These are phyloP conservation scores for Moricandia arvensis DNA, from an alignment of 345 rosid genomes.

Conservation along the genomic window DNA sequence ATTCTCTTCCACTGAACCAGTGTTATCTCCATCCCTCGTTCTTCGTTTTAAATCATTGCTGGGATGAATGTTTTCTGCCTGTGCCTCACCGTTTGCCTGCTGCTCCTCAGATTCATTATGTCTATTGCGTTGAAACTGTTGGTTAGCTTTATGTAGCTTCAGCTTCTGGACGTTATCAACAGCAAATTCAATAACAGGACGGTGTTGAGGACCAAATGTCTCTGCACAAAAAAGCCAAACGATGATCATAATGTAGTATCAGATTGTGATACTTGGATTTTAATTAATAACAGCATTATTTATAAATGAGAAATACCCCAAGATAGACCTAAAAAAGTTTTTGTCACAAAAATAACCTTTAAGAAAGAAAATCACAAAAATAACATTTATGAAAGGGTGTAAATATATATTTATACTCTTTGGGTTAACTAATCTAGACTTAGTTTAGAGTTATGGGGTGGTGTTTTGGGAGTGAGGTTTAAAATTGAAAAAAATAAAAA, in stretches of 20 bases:
- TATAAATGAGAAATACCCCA: no score
- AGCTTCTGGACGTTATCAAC: conserved; percentile 72
- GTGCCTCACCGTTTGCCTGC: conserved; percentile 33
- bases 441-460: no score
- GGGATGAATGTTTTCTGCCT: conserved; percentile 10
- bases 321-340: no score
- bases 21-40: conserved; percentile 34
- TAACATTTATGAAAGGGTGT: no score
- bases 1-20: conserved; percentile 14
- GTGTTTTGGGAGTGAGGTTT: no score
- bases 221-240: conserved; percentile 40
- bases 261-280: conserved; percentile 2
- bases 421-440: no score
- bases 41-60: conserved; percentile 48
- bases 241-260: background rate
- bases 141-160: conserved; percentile 61
- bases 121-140: conserved; percentile 40
- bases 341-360: no score
- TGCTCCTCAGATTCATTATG: conserved; percentile 22
- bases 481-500: no score
- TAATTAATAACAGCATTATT: no score
- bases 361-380: no score
- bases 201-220: conserved; percentile 77
- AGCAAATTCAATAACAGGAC: conserved; percentile 85
- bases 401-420: no score